Evolutionary conservation across 768 basidiomycete species (phyloP).

Genomic region (Suillus bovinus): DNA sequence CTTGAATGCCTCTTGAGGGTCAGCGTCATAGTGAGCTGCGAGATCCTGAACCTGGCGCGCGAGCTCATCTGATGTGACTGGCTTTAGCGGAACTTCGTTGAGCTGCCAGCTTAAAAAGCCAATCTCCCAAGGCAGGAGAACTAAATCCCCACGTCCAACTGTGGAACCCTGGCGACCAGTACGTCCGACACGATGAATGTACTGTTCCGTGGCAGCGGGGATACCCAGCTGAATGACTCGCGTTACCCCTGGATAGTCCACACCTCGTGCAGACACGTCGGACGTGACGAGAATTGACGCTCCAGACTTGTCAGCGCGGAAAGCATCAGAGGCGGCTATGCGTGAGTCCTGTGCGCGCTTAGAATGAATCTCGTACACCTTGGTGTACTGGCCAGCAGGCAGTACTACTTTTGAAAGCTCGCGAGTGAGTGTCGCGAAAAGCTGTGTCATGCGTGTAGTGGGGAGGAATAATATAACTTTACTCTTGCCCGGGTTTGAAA

Average conservation of each 20-base stretch:
- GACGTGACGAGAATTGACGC: constrained; percentile 77
- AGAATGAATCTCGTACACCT: constrained; percentile 82
- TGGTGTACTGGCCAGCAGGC: constrained; percentile 52
- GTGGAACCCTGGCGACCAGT: constrained; percentile 70
- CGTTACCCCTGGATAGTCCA: constrained; percentile 88
- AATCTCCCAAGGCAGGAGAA: constrained; percentile 79
- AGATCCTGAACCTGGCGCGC: constrained; percentile 45
- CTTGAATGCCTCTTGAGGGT: constrained; percentile 39
- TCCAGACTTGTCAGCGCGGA: constrained; percentile 41
- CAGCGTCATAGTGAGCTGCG: constrained; percentile 47
- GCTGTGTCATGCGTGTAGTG: constrained; percentile 82
- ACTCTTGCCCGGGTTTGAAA: constrained; percentile 60
- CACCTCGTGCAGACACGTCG: constrained; percentile 85
- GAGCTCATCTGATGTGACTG: constrained; percentile 51
- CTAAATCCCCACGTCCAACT: constrained; percentile 72
- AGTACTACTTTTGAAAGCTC: constrained; percentile 44
- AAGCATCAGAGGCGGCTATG: constrained; percentile 54
- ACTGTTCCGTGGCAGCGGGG: constrained; percentile 67
- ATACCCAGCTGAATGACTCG: constrained; percentile 91
- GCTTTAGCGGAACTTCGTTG: constrained; percentile 67
- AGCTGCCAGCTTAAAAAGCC: constrained; percentile 66
- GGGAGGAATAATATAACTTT: constrained; percentile 84
- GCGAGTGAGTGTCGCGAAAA: constrained; percentile 65
- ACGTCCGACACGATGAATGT: constrained; percentile 84
- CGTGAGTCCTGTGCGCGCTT: constrained; percentile 64